Conservation (phyloP, 1,139 yeast species). For the Nakaseomyces nivariensis region DNA sequence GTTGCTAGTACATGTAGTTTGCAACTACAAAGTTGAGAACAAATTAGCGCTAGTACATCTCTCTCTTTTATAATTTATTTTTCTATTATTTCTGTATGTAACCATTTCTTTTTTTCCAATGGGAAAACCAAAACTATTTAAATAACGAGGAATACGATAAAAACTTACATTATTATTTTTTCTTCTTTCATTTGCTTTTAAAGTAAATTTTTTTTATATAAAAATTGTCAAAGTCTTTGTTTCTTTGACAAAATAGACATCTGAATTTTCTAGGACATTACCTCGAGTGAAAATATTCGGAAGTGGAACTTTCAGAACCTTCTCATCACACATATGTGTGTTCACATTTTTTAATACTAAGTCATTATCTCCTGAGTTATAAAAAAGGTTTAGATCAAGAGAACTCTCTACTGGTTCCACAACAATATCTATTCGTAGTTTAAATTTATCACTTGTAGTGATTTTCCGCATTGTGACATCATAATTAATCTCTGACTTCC, state of each 20-base stretch:
- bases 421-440: neutral
- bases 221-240: neutral
- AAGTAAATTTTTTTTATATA: neutral
- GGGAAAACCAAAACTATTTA: neutral
- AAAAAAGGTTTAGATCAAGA: neutral
- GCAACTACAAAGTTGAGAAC: neutral
- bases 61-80: neutral
- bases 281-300: neutral
- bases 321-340: neutral
- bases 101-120: too few species aligned
- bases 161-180: too few species aligned
- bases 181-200: too few species aligned
- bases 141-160: neutral
- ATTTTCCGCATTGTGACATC: conserved; percentile 1
- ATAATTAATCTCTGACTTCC: neutral
- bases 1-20: neutral
- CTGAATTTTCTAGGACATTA: neutral
- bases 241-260: neutral
- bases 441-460: neutral
- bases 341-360: neutral
- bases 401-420: neutral
- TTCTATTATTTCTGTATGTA: neutral
- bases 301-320: neutral
- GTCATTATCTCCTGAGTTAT: neutral
- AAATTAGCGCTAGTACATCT: neutral